These are phyloP conservation scores for Moniliella sp. DNA, from an alignment of 1,284 basidiomycete genomes.

Conservation along the genomic window DNA sequence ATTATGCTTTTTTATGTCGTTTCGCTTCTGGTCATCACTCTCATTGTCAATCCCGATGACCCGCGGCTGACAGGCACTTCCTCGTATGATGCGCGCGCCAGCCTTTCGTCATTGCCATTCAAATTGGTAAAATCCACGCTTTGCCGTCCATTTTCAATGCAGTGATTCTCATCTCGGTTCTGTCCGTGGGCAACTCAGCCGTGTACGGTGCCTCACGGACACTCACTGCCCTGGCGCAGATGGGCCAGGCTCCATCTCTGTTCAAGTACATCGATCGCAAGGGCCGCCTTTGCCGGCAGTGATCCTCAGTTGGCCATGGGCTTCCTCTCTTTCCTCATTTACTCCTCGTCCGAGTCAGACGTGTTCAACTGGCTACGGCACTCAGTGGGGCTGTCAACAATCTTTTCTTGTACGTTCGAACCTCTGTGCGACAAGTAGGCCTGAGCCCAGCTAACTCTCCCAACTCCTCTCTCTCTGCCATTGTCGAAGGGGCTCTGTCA, in stretches of 20 bases:
- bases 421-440: slow-evolving; percentile 10
- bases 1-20: slow-evolving; percentile 40
- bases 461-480: no score
- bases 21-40: slow-evolving; percentile 44
- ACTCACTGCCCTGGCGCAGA: slow-evolving; percentile 26
- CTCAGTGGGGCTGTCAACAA: slow-evolving; percentile 38
- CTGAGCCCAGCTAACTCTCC: slow-evolving; percentile 8
- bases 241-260: slow-evolving; percentile 36
- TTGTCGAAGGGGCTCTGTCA: slow-evolving; percentile 21
- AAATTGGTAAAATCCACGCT: slow-evolving; percentile 34
- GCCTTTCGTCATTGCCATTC: slow-evolving; percentile 39
- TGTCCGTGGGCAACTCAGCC: slow-evolving; percentile 35
- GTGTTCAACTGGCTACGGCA: slow-evolving; percentile 38
- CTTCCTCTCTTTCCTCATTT: slow-evolving; percentile 21
- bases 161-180: slow-evolving; percentile 35
- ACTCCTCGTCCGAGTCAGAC: slow-evolving; percentile 19
- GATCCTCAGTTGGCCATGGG: slow-evolving; percentile 18
- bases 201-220: slow-evolving; percentile 35
- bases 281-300: slow-evolving; percentile 38
- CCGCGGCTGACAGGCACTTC: slow-evolving; percentile 13
- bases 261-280: slow-evolving; percentile 38
- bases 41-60: slow-evolving; percentile 35
- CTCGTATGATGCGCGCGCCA: slow-evolving; percentile 34
- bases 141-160: slow-evolving; percentile 38
- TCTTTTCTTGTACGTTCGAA: no score